Base-by-base conservation (phyloP, 164 flowering plant species). In the Aristolochia californica region DNA sequence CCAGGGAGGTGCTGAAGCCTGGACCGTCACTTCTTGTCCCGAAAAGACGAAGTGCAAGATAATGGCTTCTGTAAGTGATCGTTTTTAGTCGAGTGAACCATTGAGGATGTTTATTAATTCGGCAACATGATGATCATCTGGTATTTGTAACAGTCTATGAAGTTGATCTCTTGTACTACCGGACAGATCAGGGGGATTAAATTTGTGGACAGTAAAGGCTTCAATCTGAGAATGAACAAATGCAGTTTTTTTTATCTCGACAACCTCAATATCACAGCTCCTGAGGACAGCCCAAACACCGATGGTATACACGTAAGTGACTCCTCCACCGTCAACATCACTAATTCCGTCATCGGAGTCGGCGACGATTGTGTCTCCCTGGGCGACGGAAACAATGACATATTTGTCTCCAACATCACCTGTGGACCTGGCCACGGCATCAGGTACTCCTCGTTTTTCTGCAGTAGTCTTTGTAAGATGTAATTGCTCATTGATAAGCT, bases 351-450 rank as follows among this genome's bases (percentile, higher is more conserved):
- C 17, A 80, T 82, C 12, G 74, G 78, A 13, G 78, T 85, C 2
- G 91, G 84, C 0, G 85, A 82, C 56, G 91, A 84, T 54, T 84
- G 87, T 63, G 61, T 84, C 48, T 82, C 87, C 0, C 59, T 82
- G 1, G 87, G 85, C n/a, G 77, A 78, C 59, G 91, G 87, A 4
- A 82, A 75, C 55, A 68, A 81, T 58, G 68, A 75, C 13, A 49
- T 82, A 62, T 64, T 74, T 11, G 54, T 84, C 50, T 51, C 60
- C 0, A 62, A 76, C 43, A 54, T 80, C 62, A 70, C 51, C 22
- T 84, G 91, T 62, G 91, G 91, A 21, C 87, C 87, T 4, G 91
- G 85, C 20, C 87, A 84, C 60, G 91, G 91, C 20, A 80, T 82
- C 70, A 80, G 85, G 85, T 79, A 38, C n/a, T n/a, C n/a, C n/a